Evolutionary conservation across 169 alveolate genomes (phyloP), one percentile per base, ranked within the genome.

Genomic region (Babesia ovis): DNA sequence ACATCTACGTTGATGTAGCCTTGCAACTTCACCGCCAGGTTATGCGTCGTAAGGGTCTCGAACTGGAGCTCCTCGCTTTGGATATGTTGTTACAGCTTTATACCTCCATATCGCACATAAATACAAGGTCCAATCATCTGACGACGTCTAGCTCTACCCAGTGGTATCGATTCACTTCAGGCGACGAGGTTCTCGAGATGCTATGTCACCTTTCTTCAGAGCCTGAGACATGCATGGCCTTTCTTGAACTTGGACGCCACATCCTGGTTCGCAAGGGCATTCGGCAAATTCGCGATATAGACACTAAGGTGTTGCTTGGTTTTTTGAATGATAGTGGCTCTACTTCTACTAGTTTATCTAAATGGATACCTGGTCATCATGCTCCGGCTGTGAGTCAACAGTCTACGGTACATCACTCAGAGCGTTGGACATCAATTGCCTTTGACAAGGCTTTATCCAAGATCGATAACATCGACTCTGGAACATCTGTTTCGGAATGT

Each of bases 131-230:
- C 22, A 20, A 61, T 35, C 3, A 22, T 25, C 20, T 14, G 4
- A 5, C 23, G 5, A 22, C 11, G 9, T 45, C 5, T 29, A 1
- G 37, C 16, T 20, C 50, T 4, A 11, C 51, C 18, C 25, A 2
- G 6, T 64, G 74, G 74, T 20, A 23, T 18, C 50, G 29, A 0
- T 64, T 64, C 1, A 64, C 74, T 9, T 46, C 61, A 14, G 27
- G 48, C 32, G 51, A 46, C 11, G 59, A 25, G 41, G 74, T 64
- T 11, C 62, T 64, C 2, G 74, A 64, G 32, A 64, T 64, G 74
- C 20, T 64, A 22, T 64, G 74, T 39, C 74, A 64, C 29, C 51
- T 50, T 23, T 64, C 74, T 18, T 45, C 74, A 9, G 74, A 64
- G 61, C 74, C 74, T 4, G 50, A 9, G n/a, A 25, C 74, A 23